These are phyloP conservation scores for Phytopythium sindhum DNA, from an alignment of 352 stramenopile species.

Conservation along the genomic window DNA sequence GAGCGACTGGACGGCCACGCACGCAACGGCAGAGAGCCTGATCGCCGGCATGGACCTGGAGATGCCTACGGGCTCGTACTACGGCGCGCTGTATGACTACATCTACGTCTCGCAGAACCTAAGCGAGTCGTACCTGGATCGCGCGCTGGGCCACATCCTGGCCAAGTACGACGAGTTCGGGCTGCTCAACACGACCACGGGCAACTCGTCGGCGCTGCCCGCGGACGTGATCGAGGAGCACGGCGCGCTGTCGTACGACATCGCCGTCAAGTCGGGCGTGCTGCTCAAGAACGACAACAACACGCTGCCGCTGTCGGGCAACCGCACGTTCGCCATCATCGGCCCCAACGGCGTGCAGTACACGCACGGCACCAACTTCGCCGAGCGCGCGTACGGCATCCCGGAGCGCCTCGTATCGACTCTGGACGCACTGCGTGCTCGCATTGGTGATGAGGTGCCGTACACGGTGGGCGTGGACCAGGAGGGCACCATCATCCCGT, in stretches of 20 bases:
- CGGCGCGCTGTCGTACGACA: constrained; percentile 26
- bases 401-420: constrained; percentile 22
- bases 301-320: constrained; percentile 16
- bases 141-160: constrained; percentile 24
- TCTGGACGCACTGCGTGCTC: constrained; percentile 20
- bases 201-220: constrained; percentile 18
- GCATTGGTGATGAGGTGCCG: constrained; percentile 20
- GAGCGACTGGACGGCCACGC: constrained; percentile 26
- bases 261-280: constrained; percentile 28
- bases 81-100: constrained; percentile 30
- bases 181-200: constrained; percentile 20
- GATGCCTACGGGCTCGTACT: constrained; percentile 28
- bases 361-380: constrained; percentile 31
- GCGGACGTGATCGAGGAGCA: constrained; percentile 21
- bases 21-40: constrained; percentile 25
- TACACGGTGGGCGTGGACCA: constrained; percentile 24
- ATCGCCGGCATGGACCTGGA: constrained; percentile 29
- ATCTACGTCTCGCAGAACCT: constrained; percentile 30
- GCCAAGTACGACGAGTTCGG: constrained; percentile 32
- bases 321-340: constrained; percentile 22
- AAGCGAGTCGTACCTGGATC: constrained; percentile 31
- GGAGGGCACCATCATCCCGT: constrained; percentile 26
- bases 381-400: constrained; percentile 26
- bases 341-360: constrained; percentile 32
- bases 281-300: constrained; percentile 29